Conservation (phyloP, 495 filamentous ascomycete species). For the Tuber melanosporum region DNA sequence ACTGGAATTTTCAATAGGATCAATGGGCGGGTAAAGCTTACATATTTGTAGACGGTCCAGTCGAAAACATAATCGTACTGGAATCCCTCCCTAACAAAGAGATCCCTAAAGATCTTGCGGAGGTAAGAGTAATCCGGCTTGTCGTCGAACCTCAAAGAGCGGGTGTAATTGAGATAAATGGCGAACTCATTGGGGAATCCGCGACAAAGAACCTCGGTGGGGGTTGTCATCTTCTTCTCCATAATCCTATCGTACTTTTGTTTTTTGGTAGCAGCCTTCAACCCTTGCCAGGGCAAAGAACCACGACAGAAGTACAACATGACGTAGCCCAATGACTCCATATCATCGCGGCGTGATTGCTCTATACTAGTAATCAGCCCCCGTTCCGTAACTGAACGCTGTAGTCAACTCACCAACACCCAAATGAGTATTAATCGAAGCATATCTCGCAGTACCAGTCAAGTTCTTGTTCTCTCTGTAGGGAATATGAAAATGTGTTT, state of each 20-base stretch:
- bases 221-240: conserved; percentile 99
- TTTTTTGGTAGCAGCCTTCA: conserved; percentile 99
- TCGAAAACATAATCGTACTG: conserved; percentile 99
- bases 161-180: conserved; percentile 99
- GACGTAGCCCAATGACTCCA: conserved; percentile 98
- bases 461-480: conserved; percentile 99
- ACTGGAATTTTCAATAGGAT: background rate
- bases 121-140: conserved; percentile 99
- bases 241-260: conserved; percentile 99
- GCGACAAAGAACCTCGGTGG: conserved; percentile 97
- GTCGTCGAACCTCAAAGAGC: conserved; percentile 97
- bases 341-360: conserved; percentile 98
- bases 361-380: conserved; percentile 50
- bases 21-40: conserved; percentile 18
- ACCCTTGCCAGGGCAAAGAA: conserved; percentile 96
- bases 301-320: conserved; percentile 99
- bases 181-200: conserved; percentile 99
- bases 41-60: conserved; percentile 99
- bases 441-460: conserved; percentile 97
- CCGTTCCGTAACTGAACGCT: conserved; percentile 21
- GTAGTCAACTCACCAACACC: conserved; percentile 65
- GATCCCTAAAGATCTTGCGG: conserved; percentile 99
- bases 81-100: conserved; percentile 98
- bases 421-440: conserved; percentile 97
- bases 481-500: conserved; percentile 99